Evolutionary conservation across 2,329 filamentous ascomycete species (phyloP), one percentile per base, ranked within the genome.

Genomic region (Phyllosticta paracitricarpa): DNA sequence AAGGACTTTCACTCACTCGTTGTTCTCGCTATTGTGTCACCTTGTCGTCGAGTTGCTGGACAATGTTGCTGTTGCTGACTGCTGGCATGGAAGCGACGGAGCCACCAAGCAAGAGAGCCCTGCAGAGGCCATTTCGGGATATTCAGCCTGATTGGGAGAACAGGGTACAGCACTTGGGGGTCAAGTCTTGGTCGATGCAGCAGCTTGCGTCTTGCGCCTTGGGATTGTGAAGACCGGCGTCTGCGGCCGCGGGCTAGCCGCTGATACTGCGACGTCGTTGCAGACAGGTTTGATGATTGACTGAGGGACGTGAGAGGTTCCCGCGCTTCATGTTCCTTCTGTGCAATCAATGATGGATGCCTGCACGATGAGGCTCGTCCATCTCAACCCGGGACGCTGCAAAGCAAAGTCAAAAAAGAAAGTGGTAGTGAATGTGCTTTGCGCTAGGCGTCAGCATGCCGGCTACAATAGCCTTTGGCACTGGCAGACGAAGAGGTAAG

Each of bases 251-350:
- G 12, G 74, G 61, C 8, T 66, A n/a, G 40, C 3, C 17, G 59
- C n/a, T 69, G 53, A 54, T 69, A 69, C 30, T 72, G 63, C 9
- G 66, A 61, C 73, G 67, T 33, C 67, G 66, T 26, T 61, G 59
- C 4, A 72, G 64, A 52, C 67, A 74, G 2, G 68, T 68, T 26
- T 66, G 59, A 24, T 67, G 69, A n/a, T 67, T 54, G 30, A 74
- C 64, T 17, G 66, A 68, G 63, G 58, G 30, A 8, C 51, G 56
- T 4, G 56, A 57, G 25, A 62, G 60, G 14, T 51, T 24, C n/a
- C 40, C 40, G 40, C 40, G 40, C 40, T n/a, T n/a, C n/a, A n/a
- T n/a, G n/a, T n/a, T n/a, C 40, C 40, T n/a, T n/a, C 17, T 4
- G 40, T 17, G 40, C 40, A 48, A 48, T 8, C 28, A 6, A 30